Conservation (phyloP, 140 eudicot genomes). For the Artemisia princeps region DNA sequence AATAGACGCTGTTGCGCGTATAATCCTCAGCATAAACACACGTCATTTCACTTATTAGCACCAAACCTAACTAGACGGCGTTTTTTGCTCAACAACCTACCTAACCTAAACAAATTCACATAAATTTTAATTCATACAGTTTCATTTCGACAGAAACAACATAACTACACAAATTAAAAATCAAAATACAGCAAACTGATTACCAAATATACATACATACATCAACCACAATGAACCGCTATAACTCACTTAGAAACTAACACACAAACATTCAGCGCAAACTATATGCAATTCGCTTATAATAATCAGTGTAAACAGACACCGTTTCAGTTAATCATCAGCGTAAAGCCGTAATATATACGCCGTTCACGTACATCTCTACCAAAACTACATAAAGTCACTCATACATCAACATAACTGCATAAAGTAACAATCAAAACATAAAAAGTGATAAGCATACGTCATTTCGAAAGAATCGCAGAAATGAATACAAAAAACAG, state of each 20-base stretch:
- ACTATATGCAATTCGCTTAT: too few relatives aligned
- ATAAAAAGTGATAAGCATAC: slow-evolving; percentile 17
- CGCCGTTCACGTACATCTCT: background rate
- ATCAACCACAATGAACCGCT: too few relatives aligned
- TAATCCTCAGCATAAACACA: too few relatives aligned
- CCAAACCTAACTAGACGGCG: background rate
- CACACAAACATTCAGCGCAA: background rate
- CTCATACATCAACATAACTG: slow-evolving; percentile 7
- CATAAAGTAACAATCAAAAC: background rate
- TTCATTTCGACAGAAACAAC: background rate
- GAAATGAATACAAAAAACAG: background rate
- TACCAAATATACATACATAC: background rate
- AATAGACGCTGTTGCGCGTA: background rate
- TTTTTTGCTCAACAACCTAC: background rate
- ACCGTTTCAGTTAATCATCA: background rate
- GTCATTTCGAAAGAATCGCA: slow-evolving; percentile 22
- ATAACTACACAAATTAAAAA: background rate
- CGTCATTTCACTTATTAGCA: too few relatives aligned
- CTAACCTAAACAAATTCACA: too few relatives aligned
- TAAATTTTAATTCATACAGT: too few relatives aligned
- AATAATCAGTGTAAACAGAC: background rate
- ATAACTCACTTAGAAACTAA: too few relatives aligned
- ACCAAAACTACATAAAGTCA: background rate
- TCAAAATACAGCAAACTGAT: background rate
- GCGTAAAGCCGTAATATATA: background rate